Evolutionary conservation across 352 stramenopile genomes (phyloP).

Genomic region (Phytophthora boehmeriae): DNA sequence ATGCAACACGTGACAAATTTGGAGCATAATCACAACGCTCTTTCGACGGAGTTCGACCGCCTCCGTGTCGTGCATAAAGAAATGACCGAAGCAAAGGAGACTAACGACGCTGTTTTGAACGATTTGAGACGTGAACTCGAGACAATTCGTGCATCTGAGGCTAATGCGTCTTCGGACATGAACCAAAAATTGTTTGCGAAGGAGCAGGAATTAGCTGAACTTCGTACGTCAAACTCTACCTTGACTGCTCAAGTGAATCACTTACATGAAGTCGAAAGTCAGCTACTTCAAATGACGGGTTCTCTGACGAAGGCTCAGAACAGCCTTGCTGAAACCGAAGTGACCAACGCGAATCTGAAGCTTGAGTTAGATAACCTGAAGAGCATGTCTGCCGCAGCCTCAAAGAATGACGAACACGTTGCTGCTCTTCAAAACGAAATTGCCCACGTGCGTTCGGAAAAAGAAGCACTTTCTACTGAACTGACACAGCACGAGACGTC

Average conservation of each 20-base stretch:
- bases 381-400: constrained; percentile 35
- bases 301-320: constrained; percentile 35
- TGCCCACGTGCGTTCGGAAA: constrained; percentile 29
- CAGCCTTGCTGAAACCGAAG: constrained; percentile 41
- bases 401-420: constrained; percentile 44
- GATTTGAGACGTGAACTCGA: constrained; percentile 38
- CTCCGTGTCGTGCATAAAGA: constrained; percentile 35
- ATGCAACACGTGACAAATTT: constrained; percentile 40
- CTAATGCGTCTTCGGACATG: constrained; percentile 17
- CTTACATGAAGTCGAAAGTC: constrained; percentile 36
- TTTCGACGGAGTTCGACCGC: constrained; percentile 47
- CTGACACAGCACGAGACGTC: constrained; percentile 22
- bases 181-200: constrained; percentile 33
- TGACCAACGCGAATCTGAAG: constrained; percentile 28
- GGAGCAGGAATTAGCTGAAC: constrained; percentile 37
- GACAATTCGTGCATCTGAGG: constrained; percentile 22
- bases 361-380: constrained; percentile 47
- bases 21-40: constrained; percentile 46
- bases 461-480: constrained; percentile 23
- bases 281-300: constrained; percentile 38
- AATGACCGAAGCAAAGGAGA: constrained; percentile 33
- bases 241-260: constrained; percentile 31
- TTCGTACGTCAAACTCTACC: constrained; percentile 26
- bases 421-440: constrained; percentile 31
- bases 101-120: constrained; percentile 26